Conservation (phyloP, 2,329 filamentous ascomycete species). For the Diaporthe citrichinensis region DNA sequence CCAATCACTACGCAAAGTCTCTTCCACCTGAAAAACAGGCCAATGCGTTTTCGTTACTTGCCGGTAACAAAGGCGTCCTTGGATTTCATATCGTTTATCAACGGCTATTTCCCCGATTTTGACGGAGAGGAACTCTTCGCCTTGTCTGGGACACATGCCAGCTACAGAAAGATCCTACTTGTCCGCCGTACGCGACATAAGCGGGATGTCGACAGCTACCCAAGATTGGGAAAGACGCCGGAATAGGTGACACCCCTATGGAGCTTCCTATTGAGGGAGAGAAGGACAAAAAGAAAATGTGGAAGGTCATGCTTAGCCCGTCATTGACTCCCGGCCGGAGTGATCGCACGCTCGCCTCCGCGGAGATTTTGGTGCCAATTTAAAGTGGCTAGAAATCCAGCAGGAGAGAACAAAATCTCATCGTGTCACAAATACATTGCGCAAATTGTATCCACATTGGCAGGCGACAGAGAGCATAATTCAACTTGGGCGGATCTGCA, state of each 20-base stretch:
- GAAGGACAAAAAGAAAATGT: background rate
- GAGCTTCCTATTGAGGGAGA: background rate
- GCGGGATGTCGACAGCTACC: background rate
- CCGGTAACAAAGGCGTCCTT: background rate
- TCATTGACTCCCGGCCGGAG: no score
- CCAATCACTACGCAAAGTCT: background rate
- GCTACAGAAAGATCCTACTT: background rate
- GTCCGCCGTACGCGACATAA: background rate
- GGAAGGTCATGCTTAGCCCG: no score
- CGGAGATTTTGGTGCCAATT: no score
- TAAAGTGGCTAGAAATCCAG: no score
- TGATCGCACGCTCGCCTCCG: no score
- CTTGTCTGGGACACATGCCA: background rate
- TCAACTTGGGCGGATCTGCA: no score
- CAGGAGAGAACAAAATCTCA: no score
- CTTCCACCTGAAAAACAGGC: fast-evolving
- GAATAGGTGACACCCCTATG: background rate
- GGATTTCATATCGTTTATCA: background rate
- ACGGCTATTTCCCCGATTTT: background rate
- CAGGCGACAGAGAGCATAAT: no score
- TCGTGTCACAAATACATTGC: no score
- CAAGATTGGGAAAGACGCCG: background rate
- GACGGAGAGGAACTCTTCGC: background rate
- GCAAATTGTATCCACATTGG: no score
- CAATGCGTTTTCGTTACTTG: background rate